These are phyloP conservation scores for Beta lomatogona DNA, from an alignment of 179 eudicot species.

Conservation along the genomic window DNA sequence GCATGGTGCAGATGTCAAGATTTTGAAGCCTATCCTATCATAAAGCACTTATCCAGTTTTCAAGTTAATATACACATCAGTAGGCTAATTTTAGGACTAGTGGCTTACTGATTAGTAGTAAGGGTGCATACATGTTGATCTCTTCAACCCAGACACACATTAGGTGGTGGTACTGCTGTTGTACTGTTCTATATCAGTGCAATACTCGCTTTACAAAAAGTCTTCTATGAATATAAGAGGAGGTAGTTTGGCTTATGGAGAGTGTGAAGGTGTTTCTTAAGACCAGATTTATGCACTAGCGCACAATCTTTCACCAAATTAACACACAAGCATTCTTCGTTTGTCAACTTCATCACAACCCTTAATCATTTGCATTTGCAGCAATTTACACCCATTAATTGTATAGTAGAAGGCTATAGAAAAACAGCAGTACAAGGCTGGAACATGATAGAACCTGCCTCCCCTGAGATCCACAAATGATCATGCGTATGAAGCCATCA, in stretches of 20 bases:
- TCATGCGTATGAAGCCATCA: slow-evolving; percentile 74
- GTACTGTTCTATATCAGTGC: not conserved
- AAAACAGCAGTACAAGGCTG: not conserved
- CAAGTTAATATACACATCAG: not conserved
- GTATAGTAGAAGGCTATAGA: not conserved
- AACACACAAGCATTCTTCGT: not conserved
- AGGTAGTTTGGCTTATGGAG: slow-evolving; percentile 11
- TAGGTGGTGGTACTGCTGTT: not conserved
- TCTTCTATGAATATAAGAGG: not conserved
- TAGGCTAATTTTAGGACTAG: not conserved
- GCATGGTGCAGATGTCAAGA: not conserved
- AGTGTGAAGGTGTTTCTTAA: not conserved
- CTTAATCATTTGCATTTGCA: not conserved
- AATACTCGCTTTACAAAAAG: not conserved
- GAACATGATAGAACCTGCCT: slow-evolving; percentile 60
- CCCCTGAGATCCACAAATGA: slow-evolving; percentile 57
- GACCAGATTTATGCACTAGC: not conserved
- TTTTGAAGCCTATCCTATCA: not conserved
- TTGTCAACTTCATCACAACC: not conserved
- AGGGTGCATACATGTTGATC: not conserved
- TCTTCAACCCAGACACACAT: not conserved
- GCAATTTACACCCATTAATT: not conserved
- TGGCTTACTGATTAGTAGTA: not conserved
- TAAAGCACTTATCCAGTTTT: not conserved
- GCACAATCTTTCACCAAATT: not conserved